Conservation (phyloP, 768 basidiomycete species). For the Rhizopogon rudus region DNA sequence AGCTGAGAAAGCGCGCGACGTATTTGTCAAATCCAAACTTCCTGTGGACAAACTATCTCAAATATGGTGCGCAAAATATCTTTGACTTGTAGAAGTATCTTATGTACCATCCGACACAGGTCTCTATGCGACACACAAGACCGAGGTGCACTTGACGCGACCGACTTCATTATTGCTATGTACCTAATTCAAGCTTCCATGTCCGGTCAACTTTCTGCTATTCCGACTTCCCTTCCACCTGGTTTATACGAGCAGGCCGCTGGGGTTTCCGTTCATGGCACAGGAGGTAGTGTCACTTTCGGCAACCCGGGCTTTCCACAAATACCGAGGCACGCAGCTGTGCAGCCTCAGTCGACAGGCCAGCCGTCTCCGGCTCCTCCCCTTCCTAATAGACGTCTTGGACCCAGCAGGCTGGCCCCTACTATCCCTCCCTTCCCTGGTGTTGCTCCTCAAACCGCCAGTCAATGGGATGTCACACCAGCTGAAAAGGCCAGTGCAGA, state of each 20-base stretch:
- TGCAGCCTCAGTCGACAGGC: conserved; percentile 49
- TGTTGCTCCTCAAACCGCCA: conserved; percentile 18
- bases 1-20: conserved; percentile 86
- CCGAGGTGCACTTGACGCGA: conserved; percentile 80
- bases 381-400: conserved; percentile 18
- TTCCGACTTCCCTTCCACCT: conserved; percentile 75
- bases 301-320: conserved; percentile 52
- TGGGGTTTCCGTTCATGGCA: conserved; percentile 43
- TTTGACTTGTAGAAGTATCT: not conserved
- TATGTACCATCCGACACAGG: conserved; percentile 40
- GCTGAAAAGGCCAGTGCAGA: conserved; percentile 77
- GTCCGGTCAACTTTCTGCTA: conserved; percentile 65
- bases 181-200: conserved; percentile 93
- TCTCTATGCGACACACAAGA: conserved; percentile 92
- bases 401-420: conserved; percentile 14
- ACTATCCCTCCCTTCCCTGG: conserved; percentile 24
- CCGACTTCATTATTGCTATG: conserved; percentile 96
- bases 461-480: conserved; percentile 79
- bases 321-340: conserved; percentile 55
- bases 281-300: conserved; percentile 55
- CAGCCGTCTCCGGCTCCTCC: conserved; percentile 23
- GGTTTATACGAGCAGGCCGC: conserved; percentile 82
- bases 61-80: conserved; percentile 66
- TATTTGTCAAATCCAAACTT: conserved; percentile 90
- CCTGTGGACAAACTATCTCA: conserved; percentile 82